Percentiles rank a stretch among this genome's conserved stretches.
Evolutionary conservation across 2,329 filamentous ascomycete genomes (phyloP).

Genomic region (Niveomyces coronatus): DNA sequence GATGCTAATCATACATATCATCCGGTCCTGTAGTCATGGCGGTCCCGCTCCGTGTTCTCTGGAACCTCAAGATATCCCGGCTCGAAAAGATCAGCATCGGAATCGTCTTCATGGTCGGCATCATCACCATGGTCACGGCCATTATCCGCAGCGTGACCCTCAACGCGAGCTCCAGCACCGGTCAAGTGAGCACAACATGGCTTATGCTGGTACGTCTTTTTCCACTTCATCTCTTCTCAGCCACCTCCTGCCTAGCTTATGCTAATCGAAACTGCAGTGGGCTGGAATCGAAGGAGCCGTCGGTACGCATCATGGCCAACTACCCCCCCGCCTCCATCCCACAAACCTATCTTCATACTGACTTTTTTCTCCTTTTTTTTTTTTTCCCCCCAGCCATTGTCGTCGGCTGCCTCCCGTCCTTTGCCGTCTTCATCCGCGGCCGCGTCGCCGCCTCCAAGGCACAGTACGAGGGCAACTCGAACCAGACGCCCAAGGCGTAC

Average conservation of each 20-base stretch:
- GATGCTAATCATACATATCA: constrained; percentile 3
- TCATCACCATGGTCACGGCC: constrained; percentile 14
- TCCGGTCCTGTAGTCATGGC: constrained; percentile 12
- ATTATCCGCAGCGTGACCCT: constrained; percentile 14
- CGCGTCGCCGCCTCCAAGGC: constrained; percentile 10
- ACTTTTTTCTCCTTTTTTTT: not conserved
- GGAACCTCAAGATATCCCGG: constrained; percentile 12
- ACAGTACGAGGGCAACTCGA: constrained; percentile 6
- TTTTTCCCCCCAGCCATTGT: no score
- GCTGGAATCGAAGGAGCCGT: constrained; percentile 13
- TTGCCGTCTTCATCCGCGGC: constrained; percentile 13
- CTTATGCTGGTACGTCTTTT: constrained; percentile 13
- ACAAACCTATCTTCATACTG: not conserved
- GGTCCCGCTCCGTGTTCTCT: constrained; percentile 12
- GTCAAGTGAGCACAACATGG: constrained; percentile 15
- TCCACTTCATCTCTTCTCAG: no score
- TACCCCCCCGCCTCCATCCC: no score
- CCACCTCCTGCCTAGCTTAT: no score
- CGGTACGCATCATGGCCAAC: constrained; percentile 12
- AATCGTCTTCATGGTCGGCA: constrained; percentile 11
- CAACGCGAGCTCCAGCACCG: constrained; percentile 7
- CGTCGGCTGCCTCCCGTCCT: constrained; percentile 13
- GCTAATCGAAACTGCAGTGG: constrained; percentile 10
- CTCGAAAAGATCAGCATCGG: constrained; percentile 14
- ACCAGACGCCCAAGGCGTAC: constrained; percentile 6